A percentile compares a stretch with the other conserved stretches of the same genome.
These are phyloP conservation scores for Leucoagaricus sp. DNA, from an alignment of 1,284 basidiomycete genomes.

Conservation along the genomic window DNA sequence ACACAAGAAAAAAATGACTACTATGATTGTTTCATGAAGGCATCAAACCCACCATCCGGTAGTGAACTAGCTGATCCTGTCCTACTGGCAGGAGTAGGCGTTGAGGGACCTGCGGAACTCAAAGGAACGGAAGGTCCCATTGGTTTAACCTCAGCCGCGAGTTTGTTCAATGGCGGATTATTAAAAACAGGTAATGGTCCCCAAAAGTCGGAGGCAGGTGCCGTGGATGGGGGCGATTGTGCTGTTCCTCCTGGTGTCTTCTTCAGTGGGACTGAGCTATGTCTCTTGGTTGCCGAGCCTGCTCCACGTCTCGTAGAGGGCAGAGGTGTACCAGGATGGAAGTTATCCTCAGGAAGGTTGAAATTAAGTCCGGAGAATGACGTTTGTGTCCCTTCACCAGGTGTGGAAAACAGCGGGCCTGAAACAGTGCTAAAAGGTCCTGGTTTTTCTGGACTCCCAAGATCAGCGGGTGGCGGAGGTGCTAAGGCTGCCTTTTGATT, in stretches of 20 bases:
- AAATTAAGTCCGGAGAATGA: slow-evolving; percentile 21
- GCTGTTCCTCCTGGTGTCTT: slow-evolving; percentile 38
- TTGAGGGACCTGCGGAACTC: background rate
- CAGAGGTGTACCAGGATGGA: slow-evolving; percentile 29
- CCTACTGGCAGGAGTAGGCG: slow-evolving; percentile 1
- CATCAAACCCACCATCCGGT: slow-evolving; percentile 10
- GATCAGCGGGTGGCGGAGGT: slow-evolving; percentile 40
- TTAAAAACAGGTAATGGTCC: slow-evolving; percentile 57
- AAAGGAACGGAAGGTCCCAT: background rate
- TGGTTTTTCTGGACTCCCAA: slow-evolving; percentile 28
- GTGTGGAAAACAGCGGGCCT: slow-evolving; percentile 27
- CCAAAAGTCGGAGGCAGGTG: slow-evolving; percentile 56
- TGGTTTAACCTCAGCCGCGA: slow-evolving; percentile 19
- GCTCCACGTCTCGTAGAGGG: slow-evolving; percentile 34
- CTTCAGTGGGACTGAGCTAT: slow-evolving; percentile 41
- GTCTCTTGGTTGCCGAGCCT: slow-evolving; percentile 36
- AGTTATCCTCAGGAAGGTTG: slow-evolving; percentile 38
- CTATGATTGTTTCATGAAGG: slow-evolving; percentile 4
- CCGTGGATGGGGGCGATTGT: slow-evolving; percentile 27
- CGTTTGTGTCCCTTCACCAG: slow-evolving; percentile 11
- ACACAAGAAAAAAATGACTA: background rate
- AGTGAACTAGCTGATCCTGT: background rate
- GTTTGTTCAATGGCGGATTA: slow-evolving; percentile 26
- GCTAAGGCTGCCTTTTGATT: slow-evolving; percentile 54
- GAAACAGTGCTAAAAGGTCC: slow-evolving; percentile 14